Evolutionary conservation across 345 rosid species (phyloP).

Genomic region (Barbarea vulgaris): DNA sequence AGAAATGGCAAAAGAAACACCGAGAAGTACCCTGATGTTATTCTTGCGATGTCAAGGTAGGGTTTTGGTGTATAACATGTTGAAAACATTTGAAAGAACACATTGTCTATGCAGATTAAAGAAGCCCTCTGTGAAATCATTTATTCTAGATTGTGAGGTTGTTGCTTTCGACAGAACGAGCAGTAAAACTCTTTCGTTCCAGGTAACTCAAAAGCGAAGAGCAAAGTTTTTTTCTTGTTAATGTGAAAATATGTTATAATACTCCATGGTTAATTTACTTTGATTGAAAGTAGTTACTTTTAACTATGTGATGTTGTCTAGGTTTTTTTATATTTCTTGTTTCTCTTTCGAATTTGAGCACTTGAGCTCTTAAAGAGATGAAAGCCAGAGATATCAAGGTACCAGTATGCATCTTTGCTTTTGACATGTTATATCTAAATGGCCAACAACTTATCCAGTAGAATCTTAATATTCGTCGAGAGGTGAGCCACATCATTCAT

Average conservation of each 20-base stretch:
- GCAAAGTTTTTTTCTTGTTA: too few species aligned
- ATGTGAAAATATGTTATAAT: background rate
- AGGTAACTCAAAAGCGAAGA: slow-evolving; percentile 54
- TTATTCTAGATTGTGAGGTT: slow-evolving; percentile 89
- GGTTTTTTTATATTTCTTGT: background rate
- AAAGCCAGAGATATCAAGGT: slow-evolving; percentile 76
- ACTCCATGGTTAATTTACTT: background rate
- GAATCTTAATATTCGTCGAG: slow-evolving; percentile 69
- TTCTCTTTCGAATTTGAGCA: slow-evolving; percentile 60
- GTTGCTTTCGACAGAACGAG: slow-evolving; percentile 81
- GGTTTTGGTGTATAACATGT: background rate
- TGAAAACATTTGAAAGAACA: slow-evolving; percentile 7
- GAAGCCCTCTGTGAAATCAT: slow-evolving; percentile 67
- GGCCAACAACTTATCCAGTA: slow-evolving; percentile 77
- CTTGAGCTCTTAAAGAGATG: slow-evolving; percentile 85
- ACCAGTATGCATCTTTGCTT: too few species aligned
- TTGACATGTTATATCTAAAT: slow-evolving; percentile 44
- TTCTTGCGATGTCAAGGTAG: slow-evolving; percentile 71
- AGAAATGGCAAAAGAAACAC: slow-evolving; percentile 93
- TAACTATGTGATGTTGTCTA: slow-evolving; percentile 6
- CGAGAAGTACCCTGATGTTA: slow-evolving; percentile 87
- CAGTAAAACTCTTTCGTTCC: slow-evolving; percentile 80
- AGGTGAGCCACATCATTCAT: slow-evolving; percentile 44
- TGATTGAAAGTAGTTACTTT: background rate
- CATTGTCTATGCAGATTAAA: slow-evolving; percentile 58